Base-by-base conservation (phyloP, 1,139 yeast genomes). In the Debaryomyces sp. region DNA sequence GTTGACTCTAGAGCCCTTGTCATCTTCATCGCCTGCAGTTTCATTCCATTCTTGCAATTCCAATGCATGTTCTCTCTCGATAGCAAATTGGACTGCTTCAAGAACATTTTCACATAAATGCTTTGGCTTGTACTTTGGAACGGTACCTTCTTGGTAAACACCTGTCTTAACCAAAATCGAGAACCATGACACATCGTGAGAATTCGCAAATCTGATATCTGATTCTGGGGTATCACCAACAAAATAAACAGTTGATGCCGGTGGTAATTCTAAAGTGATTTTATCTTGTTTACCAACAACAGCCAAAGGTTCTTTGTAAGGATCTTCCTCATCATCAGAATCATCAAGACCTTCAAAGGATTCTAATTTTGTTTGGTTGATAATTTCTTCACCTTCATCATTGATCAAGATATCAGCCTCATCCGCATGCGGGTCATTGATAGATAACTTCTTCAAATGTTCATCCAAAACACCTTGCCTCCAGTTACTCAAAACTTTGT, bases 201-300 rank as follows among this genome's bases (percentile, higher is more conserved):
- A 83, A 70, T 89, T 89, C 47, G 96, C 96, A 69, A 89, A 89
- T 63, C 95, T 77, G 55, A 89, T 88, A 67, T 89, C 96, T 4
- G 92, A 85, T 67, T 88, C 96, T 13, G 96, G 96, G n/a, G 96
- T 89, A 64, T 89, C 96, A 57, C 96, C 96, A 43, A 89, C 95
- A 71, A 89, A 89, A 66, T 88, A 89, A 15, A 88, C 95, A 0
- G 94, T 87, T 5, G 90, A 85, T 2, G 94, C 91, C 9, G 92
- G 91, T 10, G 95, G 95, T 54, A 87, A 73, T 54, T 85, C 84
- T 57, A 83, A 71, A 29, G 75, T 71, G 52, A 76, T 75, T 50
- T 73, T 61, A 29, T 74, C 78, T 42, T 62, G 60, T 49, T 65
- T 67, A 36, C 63, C 67, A 36, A 61, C 67, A 36, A 62, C 67